Evolutionary conservation across 2,329 filamentous ascomycete species (phyloP).

Genomic region (Diaporthe sp.): DNA sequence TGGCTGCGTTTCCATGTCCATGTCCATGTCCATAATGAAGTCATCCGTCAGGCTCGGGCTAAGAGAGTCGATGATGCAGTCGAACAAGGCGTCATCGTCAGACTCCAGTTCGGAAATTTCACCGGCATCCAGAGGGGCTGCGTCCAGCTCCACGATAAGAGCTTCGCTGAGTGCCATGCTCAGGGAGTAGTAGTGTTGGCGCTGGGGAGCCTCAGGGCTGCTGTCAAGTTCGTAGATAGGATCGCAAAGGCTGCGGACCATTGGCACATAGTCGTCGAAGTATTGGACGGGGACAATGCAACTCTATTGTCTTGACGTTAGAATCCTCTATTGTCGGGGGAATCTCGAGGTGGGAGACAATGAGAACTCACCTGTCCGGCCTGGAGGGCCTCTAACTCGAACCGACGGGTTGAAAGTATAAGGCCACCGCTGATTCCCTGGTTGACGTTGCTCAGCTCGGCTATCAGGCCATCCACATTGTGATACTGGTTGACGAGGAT

Average conservation of each 20-base stretch:
- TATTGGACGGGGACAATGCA: conserved; percentile 53
- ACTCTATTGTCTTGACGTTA: conserved; percentile 49
- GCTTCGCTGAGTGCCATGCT: conserved; percentile 57
- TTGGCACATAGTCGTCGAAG: conserved; percentile 58
- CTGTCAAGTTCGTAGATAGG: conserved; percentile 57
- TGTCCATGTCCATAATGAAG: conserved; percentile 28
- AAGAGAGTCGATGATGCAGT: conserved; percentile 38
- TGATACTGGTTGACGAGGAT: conserved; percentile 54
- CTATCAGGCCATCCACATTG: conserved; percentile 50
- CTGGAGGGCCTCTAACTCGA: conserved; percentile 67
- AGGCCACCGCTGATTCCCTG: conserved; percentile 53
- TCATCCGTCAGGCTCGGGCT: conserved; percentile 34
- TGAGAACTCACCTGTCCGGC: conserved; percentile 63
- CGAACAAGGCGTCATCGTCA: conserved; percentile 34
- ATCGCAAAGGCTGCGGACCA: conserved; percentile 59
- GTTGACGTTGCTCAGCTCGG: conserved; percentile 53
- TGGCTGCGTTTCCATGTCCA: conserved; percentile 35
- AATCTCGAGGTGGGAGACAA: too few relatives aligned
- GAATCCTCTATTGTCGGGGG: neutral
- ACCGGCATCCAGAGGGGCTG: conserved; percentile 11
- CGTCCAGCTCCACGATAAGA: conserved; percentile 52
- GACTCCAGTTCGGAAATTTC: conserved; percentile 30
- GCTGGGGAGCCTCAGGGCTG: conserved; percentile 48
- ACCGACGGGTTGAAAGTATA: conserved; percentile 58
- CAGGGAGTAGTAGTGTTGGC: conserved; percentile 58